A percentile compares a stretch with the other conserved stretches of the same genome.
Evolutionary conservation across 495 filamentous ascomycete species (phyloP).

Genomic region (Tirmania nivea): DNA sequence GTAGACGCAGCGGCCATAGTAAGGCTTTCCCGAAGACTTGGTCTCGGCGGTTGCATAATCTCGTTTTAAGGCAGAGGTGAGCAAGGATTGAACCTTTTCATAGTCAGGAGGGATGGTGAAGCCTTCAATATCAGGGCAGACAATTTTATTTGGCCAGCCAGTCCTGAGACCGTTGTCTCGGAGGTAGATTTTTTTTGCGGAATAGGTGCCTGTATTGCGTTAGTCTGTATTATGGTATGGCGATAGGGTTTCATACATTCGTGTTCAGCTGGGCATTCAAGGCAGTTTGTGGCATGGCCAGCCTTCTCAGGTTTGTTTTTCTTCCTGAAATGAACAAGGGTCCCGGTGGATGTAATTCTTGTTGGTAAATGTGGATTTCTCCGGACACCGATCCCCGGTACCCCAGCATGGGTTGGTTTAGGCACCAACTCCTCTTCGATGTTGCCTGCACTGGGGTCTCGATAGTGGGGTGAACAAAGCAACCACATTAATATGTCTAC

Average conservation of each 20-base stretch:
- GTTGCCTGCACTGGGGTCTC: not conserved
- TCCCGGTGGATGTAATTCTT: slow-evolving; percentile 48
- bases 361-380: slow-evolving; percentile 46
- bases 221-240: too few species aligned
- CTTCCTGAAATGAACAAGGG: slow-evolving; percentile 47
- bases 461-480: slow-evolving; percentile 39
- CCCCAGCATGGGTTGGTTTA: not conserved
- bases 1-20: slow-evolving; percentile 79
- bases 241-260: slow-evolving; percentile 31
- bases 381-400: not conserved
- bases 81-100: slow-evolving; percentile 18
- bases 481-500: slow-evolving; percentile 86
- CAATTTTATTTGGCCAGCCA: slow-evolving; percentile 69
- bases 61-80: slow-evolving; percentile 35
- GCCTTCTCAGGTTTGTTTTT: slow-evolving; percentile 52
- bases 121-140: slow-evolving; percentile 79
- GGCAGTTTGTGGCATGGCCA: slow-evolving; percentile 64
- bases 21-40: slow-evolving; percentile 14
- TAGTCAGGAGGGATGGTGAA: slow-evolving; percentile 20
- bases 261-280: slow-evolving; percentile 49
- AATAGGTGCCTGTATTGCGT: slow-evolving; percentile 27
- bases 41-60: slow-evolving; percentile 39
- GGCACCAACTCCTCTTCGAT: slow-evolving; percentile 9
- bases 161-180: slow-evolving; percentile 31
- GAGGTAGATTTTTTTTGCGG: slow-evolving; percentile 57